phyloP scores from a whole-genome alignment of 306 rosid genomes.

The Mimosa bimucronata region DNA sequence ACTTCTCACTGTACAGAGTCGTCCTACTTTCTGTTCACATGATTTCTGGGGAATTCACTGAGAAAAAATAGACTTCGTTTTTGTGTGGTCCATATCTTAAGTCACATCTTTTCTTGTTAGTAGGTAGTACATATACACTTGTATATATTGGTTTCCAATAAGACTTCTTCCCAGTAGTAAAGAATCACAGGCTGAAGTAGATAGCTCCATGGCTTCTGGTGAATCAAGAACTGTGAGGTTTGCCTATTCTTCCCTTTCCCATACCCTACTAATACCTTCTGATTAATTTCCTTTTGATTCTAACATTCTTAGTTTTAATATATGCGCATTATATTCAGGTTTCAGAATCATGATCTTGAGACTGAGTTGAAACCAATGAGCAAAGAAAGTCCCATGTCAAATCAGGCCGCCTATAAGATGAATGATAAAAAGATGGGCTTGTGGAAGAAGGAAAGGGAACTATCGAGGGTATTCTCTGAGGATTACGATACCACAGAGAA shows the following conservation, averaged over 20 bases:
- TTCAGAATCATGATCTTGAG: slow-evolving; percentile 47
- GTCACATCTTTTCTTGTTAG: slow-evolving; percentile 21
- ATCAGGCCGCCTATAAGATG: slow-evolving; percentile 19
- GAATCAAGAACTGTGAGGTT: slow-evolving; percentile 60
- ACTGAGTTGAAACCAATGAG: slow-evolving; percentile 34
- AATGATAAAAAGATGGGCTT: slow-evolving; percentile 19
- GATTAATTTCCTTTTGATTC: slow-evolving; percentile 32
- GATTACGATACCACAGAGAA: slow-evolving; percentile 57
- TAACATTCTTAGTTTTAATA: slow-evolving; percentile 20
- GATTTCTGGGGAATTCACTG: slow-evolving; percentile 39
- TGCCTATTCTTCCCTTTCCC: slow-evolving; percentile 28
- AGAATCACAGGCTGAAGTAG: slow-evolving; percentile 28
- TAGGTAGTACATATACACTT: background rate
- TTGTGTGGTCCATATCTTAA: slow-evolving; percentile 38
- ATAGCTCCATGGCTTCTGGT: slow-evolving; percentile 41
- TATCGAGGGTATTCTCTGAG: slow-evolving; percentile 68
- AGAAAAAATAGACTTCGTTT: slow-evolving; percentile 13
- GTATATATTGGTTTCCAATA: slow-evolving; percentile 20
- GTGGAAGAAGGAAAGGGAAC: slow-evolving; percentile 35
- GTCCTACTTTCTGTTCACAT: slow-evolving; percentile 48
- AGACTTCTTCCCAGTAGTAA: slow-evolving; percentile 32
- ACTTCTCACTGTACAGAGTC: background rate
- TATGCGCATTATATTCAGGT: slow-evolving; percentile 40
- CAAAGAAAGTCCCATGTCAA: slow-evolving; percentile 27
- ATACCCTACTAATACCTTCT: slow-evolving; percentile 1